These are phyloP conservation scores for Ocimum tenuiflorum DNA, from an alignment of 257 asterid species.

Conservation along the genomic window DNA sequence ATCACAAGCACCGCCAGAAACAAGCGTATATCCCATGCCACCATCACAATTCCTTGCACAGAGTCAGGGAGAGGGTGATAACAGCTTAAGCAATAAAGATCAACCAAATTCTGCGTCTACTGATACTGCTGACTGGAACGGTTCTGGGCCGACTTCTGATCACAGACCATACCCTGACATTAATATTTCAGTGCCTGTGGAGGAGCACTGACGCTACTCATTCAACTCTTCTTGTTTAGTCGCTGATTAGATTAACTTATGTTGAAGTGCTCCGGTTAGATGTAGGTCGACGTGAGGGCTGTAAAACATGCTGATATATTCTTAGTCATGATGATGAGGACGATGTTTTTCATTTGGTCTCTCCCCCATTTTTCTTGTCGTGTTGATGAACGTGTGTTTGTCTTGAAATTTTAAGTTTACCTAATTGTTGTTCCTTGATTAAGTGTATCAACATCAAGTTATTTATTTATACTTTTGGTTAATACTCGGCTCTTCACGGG, in stretches of 20 bases:
- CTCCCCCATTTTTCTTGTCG: not conserved
- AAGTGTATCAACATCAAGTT: not conserved
- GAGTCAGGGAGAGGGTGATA: conserved; percentile 41
- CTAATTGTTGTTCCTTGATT: not conserved
- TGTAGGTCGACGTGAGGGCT: conserved; percentile 19
- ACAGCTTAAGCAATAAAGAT: conserved; percentile 41
- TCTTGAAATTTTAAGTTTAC: not conserved
- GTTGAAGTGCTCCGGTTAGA: conserved; percentile 13
- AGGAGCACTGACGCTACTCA: conserved; percentile 33
- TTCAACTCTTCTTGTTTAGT: not conserved
- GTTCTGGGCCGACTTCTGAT: conserved; percentile 35
- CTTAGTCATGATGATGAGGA: conserved; percentile 7
- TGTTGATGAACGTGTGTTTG: not conserved
- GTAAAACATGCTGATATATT: conserved; percentile 26
- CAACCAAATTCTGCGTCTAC: conserved; percentile 46
- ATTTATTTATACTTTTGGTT: not conserved
- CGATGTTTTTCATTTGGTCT: not conserved
- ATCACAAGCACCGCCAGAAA: conserved; percentile 51
- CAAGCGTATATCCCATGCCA: conserved; percentile 23
- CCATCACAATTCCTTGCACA: conserved; percentile 37
- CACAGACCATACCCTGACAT: conserved; percentile 72
- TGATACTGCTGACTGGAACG: conserved; percentile 52
- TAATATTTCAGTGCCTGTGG: conserved; percentile 48
- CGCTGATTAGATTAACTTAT: conserved; percentile 16
- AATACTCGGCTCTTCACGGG: too few relatives aligned